Evolutionary conservation across 2,329 filamentous ascomycete genomes (phyloP).

Genomic region (Dactylellina haptotyla): DNA sequence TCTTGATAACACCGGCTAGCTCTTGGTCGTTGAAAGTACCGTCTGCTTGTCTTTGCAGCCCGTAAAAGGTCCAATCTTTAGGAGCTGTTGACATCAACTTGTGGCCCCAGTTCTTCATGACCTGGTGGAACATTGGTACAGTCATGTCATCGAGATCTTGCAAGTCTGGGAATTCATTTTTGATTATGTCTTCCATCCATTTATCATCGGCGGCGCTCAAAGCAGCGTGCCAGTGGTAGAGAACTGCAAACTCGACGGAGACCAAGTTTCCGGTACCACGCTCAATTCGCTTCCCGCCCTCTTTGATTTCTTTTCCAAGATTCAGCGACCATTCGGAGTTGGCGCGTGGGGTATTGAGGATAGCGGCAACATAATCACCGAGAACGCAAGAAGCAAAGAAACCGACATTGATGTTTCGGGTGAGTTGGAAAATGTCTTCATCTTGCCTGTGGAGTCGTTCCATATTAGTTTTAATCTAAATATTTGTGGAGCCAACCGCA

Average conservation of each 20-base stretch:
- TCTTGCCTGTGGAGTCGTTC: constrained; percentile 67
- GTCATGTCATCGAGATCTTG: constrained; percentile 63
- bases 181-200: constrained; percentile 70
- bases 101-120: constrained; percentile 61
- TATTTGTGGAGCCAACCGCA: no score
- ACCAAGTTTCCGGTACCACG: constrained; percentile 74
- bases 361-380: constrained; percentile 71
- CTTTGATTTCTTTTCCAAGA: constrained; percentile 70
- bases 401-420: constrained; percentile 60
- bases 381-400: constrained; percentile 69
- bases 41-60: constrained; percentile 62
- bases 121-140: constrained; percentile 62
- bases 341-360: constrained; percentile 67
- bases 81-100: constrained; percentile 60
- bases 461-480: constrained; percentile 62
- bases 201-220: constrained; percentile 71
- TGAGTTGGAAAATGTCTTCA: constrained; percentile 61
- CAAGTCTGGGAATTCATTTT: constrained; percentile 64
- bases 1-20: constrained; percentile 67
- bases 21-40: constrained; percentile 68
- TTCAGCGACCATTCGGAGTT: constrained; percentile 69
- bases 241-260: constrained; percentile 74
- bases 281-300: constrained; percentile 63
- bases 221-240: constrained; percentile 74
- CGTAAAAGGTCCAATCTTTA: constrained; percentile 63